A percentile compares a stretch with the other conserved stretches of the same genome.
phyloP scores from a whole-genome alignment of 768 basidiomycete species.

The Phlegmacium glaucopus region DNA sequence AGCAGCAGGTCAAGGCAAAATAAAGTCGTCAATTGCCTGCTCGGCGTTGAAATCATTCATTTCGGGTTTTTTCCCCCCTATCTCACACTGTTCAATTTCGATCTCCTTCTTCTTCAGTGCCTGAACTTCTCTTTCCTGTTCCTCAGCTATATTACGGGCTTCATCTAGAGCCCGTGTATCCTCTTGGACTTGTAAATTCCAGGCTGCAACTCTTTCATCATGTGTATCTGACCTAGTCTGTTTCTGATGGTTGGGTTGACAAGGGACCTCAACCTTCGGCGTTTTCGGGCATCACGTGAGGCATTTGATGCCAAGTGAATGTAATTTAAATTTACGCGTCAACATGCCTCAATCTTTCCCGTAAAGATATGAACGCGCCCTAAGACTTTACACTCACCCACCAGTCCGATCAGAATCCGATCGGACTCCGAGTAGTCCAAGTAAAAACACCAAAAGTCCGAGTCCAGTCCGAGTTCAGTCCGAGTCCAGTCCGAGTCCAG shows the following conservation, averaged over 20 bases:
- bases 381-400: no score
- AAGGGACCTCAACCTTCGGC: no score
- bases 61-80: not conserved
- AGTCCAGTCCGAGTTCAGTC: no score
- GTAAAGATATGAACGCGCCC: no score
- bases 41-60: not conserved
- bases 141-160: not conserved
- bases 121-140: not conserved
- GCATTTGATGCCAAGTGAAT: not conserved
- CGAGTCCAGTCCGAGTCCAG: no score
- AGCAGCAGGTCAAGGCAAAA: slow-evolving; percentile 3
- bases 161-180: not conserved
- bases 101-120: not conserved
- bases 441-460: no score
- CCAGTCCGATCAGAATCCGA: no score
- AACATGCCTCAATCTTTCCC: no score
- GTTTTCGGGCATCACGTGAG: not conserved
- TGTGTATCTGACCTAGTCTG: no score
- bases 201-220: no score
- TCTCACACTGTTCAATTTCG: not conserved
- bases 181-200: no score
- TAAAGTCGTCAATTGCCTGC: not conserved
- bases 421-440: no score
- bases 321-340: not conserved
- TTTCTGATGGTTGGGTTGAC: not conserved